Evolutionary conservation across 176 grass and related monocot genomes (phyloP), one percentile per base, ranked within the genome.

Genomic region (Canna indica): DNA sequence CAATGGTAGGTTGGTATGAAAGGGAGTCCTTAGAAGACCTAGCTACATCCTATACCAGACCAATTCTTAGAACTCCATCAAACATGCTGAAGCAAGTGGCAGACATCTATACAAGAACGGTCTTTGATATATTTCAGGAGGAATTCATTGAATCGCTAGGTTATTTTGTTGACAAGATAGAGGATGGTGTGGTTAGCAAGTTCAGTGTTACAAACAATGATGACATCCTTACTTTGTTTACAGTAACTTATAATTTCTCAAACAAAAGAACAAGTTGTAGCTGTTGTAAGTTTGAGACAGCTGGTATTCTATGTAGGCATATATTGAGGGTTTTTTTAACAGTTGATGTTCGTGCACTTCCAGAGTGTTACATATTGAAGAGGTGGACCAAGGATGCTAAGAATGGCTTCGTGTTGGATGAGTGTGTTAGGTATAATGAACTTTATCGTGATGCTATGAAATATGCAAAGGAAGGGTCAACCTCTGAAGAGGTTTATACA

Each of bases 351-450:
- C 79, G 79, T 61, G 44, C 29, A 36, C 76, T 84, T 58, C 83
- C 81, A 20, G 83, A 88, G 20, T 85, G 76, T 79, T 86, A 82
- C 62, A 81, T 91, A 62, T 80, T 82, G 79, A 91, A 91, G 79
- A 67, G 81, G 33, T 91, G 84, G 84, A 87, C 79, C 11, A 91
- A 87, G 82, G 84, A 91, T 76, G 79, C 85, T 24, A 91, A 91
- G 34, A 85, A 76, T 73, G 84, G 79, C 26, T 87, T 85, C 64
- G 73, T 88, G 29, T 77, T 91, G 76, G 88, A 91, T 31, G 76
- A 85, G 67, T 77, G 73, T 50, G 63, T 85, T 50, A 53, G 76
- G 47, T 87, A 80, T 44, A 85, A 76, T 77, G 76, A 88, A 59
- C 79, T 88, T 73, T 84, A 91, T 34, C 61, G 82, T 68, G 85